Conservation (phyloP, 805 yeast genomes). For the Spathaspora passalidarum region DNA sequence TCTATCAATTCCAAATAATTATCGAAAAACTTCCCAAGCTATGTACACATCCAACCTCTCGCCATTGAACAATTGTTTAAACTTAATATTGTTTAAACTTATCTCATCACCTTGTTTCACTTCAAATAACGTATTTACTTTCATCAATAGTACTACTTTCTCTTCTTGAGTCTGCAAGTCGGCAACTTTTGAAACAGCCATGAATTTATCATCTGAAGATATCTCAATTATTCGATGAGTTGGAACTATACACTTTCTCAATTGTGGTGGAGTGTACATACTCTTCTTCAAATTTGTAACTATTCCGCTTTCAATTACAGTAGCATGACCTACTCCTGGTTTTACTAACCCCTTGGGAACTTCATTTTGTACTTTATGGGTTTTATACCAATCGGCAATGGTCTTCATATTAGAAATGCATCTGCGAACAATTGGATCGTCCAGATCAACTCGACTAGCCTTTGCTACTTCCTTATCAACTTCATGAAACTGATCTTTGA, state of each 20-base stretch:
- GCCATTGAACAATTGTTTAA: not conserved
- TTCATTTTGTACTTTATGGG: conserved; percentile 1
- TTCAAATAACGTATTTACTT: not conserved
- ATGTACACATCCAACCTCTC: conserved; percentile 2
- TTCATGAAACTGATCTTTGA: conserved; percentile 2
- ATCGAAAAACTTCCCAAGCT: conserved; percentile 5
- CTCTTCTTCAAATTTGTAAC: not conserved
- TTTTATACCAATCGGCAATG: conserved; percentile 6
- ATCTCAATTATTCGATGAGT: conserved; percentile 6
- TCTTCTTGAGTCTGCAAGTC: not conserved
- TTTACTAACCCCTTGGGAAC: not conserved
- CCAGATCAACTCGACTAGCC: conserved; percentile 1
- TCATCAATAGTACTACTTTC: conserved; percentile 3
- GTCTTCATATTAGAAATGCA: conserved; percentile 1
- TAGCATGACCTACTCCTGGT: not conserved
- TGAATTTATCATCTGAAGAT: conserved; percentile 1
- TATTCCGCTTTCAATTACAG: not conserved
- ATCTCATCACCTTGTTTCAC: conserved; percentile 3
- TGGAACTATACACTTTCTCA: not conserved
- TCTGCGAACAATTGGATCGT: not conserved
- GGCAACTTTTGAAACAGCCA: not conserved
- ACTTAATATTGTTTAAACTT: conserved; percentile 1
- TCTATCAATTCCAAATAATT: not conserved
- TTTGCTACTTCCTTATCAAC: not conserved
- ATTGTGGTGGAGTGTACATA: not conserved